phyloP scores from a whole-genome alignment of 2,329 filamentous ascomycete genomes.

The Aspergillus nomiae region DNA sequence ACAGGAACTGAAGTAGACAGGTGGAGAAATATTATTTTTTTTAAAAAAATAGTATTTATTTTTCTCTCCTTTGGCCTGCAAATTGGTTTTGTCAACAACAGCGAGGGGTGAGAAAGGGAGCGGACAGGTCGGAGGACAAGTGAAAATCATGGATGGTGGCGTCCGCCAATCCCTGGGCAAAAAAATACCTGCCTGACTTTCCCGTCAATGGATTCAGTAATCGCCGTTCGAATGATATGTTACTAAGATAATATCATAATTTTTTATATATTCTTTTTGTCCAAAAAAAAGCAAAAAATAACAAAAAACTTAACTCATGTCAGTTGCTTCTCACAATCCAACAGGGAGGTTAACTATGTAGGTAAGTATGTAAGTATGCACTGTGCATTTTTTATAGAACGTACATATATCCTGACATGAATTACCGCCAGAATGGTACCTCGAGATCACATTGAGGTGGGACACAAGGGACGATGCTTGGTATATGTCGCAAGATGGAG shows the following conservation, averaged over 20 bases:
- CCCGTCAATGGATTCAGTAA: not conserved
- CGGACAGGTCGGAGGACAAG: not conserved
- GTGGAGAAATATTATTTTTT: not conserved
- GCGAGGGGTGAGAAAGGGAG: not conserved
- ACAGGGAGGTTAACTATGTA: not conserved
- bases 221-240: not conserved
- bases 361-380: not conserved
- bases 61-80: not conserved
- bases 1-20: not conserved
- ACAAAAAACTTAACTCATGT: not conserved
- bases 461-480: not conserved
- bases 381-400: not conserved
- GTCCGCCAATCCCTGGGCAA: slow-evolving; percentile 3
- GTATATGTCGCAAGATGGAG: not conserved
- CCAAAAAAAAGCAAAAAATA: not conserved
- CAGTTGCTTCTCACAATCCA: not conserved
- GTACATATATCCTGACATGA: not conserved
- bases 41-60: not conserved
- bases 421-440: not conserved
- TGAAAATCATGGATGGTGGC: slow-evolving; percentile 2
- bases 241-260: not conserved
- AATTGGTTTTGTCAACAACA: not conserved
- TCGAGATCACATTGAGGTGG: too few relatives aligned
- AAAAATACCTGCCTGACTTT: slow-evolving; percentile 1
- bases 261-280: too few relatives aligned